These are phyloP conservation scores for Nicotiana tabacum DNA, from an alignment of 257 asterid species.

Conservation along the genomic window DNA sequence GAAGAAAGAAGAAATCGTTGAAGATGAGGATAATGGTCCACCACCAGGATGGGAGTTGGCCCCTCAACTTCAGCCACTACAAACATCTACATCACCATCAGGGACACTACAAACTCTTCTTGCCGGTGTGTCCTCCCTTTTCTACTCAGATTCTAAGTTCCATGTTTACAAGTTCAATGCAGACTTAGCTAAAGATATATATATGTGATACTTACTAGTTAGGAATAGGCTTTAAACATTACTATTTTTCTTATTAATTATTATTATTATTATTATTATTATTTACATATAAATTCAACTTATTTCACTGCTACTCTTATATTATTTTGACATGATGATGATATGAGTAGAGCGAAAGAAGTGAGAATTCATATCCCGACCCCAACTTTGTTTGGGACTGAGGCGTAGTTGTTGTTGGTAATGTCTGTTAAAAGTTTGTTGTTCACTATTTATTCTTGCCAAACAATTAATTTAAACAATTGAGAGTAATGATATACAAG, in stretches of 20 bases:
- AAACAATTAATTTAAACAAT: not conserved
- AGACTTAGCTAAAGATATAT: no score
- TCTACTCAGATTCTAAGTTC: not conserved
- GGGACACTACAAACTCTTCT: conserved; percentile 29
- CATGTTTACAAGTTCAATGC: not conserved
- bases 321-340: no score
- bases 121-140: conserved; percentile 27
- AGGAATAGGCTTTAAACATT: no score
- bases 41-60: conserved; percentile 70
- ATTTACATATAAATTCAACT: no score
- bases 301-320: no score
- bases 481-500: not conserved
- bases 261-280: no score
- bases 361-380: no score
- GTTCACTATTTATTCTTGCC: not conserved
- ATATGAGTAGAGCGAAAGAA: no score
- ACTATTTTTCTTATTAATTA: no score
- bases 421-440: conserved; percentile 2
- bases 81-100: conserved; percentile 31
- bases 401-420: not conserved
- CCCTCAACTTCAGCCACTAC: conserved; percentile 30
- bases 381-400: not conserved
- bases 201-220: no score
- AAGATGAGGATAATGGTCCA: conserved; percentile 48
- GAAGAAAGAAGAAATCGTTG: conserved; percentile 32